Evolutionary conservation across 2,329 filamentous ascomycete genomes (phyloP), one percentile per base, ranked within the genome.

Genomic region (Fusarium secorum): DNA sequence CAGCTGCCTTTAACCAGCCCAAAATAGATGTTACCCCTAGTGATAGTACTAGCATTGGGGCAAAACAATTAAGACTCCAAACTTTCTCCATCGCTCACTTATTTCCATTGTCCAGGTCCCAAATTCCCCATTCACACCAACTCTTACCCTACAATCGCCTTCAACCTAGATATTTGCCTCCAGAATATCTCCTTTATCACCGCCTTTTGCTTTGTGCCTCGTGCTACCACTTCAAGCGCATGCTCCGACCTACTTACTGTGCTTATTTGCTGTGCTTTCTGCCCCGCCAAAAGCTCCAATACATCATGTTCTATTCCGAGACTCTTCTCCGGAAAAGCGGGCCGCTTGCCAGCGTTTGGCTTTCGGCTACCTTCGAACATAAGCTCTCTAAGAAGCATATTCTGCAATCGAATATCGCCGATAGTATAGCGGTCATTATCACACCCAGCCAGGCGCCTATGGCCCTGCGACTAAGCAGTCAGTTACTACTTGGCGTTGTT

Each of bases 341-440:
- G 41, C 41, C 41, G 8, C 41, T 44, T 20, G 42, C 42, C 42
- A 45, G 42, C 42, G 24, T 45, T 17, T 45, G 42, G 42, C 42
- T 45, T 45, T 45, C 42, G 24, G 42, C 42, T 20, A 45, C 10
- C 42, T 45, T 45, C 17, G 42, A 45, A 11, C 24, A 14, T 24
- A 45, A 45, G 24, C 42, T 45, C 24, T 45, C 42, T 28, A 45
- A 45, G 24, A 45, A 45, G 28, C 94, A 98, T 78, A 95, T 98
- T 74, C 81, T 98, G 72, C 93, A 97, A 79, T 95, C 94, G 62
- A 97, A 97, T 83, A 92, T 99, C 75, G 92, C 95, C 77, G 93
- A 94, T 83, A 97, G 95, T 81, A 95, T 98, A 72, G 92, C 93
- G 80, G 94, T 94, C 75, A 98, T 98, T 80, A 96, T 98, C 74